phyloP scores from a whole-genome alignment of 1,284 basidiomycete species.

The Mycena citricolor region DNA sequence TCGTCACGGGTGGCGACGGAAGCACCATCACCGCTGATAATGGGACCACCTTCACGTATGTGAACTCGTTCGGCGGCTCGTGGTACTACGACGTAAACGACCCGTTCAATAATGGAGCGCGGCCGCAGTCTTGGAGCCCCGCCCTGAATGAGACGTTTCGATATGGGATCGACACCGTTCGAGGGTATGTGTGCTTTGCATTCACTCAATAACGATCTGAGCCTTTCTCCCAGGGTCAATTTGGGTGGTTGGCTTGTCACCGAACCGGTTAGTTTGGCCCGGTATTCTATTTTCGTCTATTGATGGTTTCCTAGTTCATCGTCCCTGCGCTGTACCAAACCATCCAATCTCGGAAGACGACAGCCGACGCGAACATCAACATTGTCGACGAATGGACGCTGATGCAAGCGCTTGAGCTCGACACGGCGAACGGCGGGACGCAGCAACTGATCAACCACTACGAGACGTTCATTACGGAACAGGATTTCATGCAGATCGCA shows the following conservation, averaged over 20 bases:
- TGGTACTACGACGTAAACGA: slow-evolving; percentile 68
- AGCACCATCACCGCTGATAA: slow-evolving; percentile 56
- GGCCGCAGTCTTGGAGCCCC: slow-evolving; percentile 81
- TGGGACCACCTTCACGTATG: slow-evolving; percentile 63
- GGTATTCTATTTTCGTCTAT: slow-evolving; percentile 3
- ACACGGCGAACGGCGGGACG: slow-evolving; percentile 63
- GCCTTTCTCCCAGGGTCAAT: slow-evolving; percentile 66
- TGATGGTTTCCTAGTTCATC: slow-evolving; percentile 35
- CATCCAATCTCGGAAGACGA: slow-evolving; percentile 53
- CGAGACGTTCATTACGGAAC: slow-evolving; percentile 87
- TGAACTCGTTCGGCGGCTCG: slow-evolving; percentile 64
- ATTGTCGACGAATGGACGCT: slow-evolving; percentile 86
- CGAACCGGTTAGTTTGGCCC: slow-evolving; percentile 68
- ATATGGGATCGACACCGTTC: slow-evolving; percentile 72
- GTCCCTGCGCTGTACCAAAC: slow-evolving; percentile 80
- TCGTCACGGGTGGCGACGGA: slow-evolving; percentile 68
- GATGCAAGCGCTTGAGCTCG: slow-evolving; percentile 50
- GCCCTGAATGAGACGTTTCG: slow-evolving; percentile 82
- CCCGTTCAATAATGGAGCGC: slow-evolving; percentile 80
- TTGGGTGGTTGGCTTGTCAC: slow-evolving; percentile 90
- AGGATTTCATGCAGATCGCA: slow-evolving; percentile 92
- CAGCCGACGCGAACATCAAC: slow-evolving; percentile 45
- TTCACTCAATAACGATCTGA: slow-evolving; percentile 5
- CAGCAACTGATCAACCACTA: slow-evolving; percentile 82
- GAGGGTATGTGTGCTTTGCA: slow-evolving; percentile 55